Conservation (phyloP, 352 stramenopile genomes). For the Pythium periplocum region DNA sequence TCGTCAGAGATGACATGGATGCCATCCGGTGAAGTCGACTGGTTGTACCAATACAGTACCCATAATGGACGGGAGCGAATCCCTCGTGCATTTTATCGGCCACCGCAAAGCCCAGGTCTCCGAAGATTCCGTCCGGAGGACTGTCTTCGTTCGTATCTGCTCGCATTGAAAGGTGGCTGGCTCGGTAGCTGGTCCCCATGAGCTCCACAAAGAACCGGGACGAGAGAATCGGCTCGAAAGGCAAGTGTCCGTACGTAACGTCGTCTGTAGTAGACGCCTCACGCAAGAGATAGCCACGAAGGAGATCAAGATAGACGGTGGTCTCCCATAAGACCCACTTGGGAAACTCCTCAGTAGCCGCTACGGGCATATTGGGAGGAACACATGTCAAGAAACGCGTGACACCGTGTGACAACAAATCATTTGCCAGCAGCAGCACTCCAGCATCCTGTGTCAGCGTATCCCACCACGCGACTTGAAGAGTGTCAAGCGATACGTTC, state of each 20-base stretch:
- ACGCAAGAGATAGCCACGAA: conserved; percentile 51
- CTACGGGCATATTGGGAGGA: no score
- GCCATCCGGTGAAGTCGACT: conserved; percentile 21
- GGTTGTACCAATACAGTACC: conserved; percentile 24
- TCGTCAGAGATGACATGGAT: conserved; percentile 6
- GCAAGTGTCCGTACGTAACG: conserved; percentile 10
- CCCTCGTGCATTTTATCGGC: conserved; percentile 41
- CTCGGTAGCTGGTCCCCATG: conserved; percentile 54
- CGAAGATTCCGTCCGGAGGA: conserved; percentile 24
- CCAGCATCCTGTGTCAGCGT: conserved; percentile 41
- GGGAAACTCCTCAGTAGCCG: not conserved
- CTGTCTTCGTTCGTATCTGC: conserved; percentile 14
- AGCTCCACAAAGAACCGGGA: conserved; percentile 62
- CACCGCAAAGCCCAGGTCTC: conserved; percentile 15
- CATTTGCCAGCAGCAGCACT: conserved; percentile 41
- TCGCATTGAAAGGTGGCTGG: not conserved
- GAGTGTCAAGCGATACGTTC: conserved; percentile 49
- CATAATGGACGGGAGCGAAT: conserved; percentile 45
- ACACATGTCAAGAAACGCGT: not conserved
- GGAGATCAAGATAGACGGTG: conserved; percentile 53
- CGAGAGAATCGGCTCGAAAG: conserved; percentile 4
- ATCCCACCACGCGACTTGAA: conserved; percentile 72
- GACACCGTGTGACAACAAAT: conserved; percentile 54
- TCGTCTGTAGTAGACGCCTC: conserved; percentile 11
- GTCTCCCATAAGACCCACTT: conserved; percentile 48